Evolutionary conservation across 139 green algal genomes (phyloP).

Genomic region (Picochlorum sp.): DNA sequence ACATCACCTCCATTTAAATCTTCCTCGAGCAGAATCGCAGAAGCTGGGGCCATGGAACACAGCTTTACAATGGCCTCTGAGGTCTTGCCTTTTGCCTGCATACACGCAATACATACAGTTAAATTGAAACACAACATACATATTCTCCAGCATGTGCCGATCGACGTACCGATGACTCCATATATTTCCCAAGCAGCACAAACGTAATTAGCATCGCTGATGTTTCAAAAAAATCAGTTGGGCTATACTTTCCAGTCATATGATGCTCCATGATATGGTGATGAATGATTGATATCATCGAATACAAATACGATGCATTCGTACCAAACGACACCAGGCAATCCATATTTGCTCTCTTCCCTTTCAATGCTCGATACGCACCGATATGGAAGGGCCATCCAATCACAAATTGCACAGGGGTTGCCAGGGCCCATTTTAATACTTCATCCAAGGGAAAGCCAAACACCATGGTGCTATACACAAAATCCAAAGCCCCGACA

Average conservation of each 20-base stretch:
- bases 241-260: constrained; percentile 31
- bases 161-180: constrained; percentile 26
- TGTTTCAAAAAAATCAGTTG: constrained; percentile 97
- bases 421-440: constrained; percentile 76
- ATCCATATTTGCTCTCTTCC: constrained; percentile 92
- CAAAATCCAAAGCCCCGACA: constrained; percentile 36
- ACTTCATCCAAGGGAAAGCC: constrained; percentile 66
- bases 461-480: constrained; percentile 31
- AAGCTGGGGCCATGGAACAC: constrained; percentile 62
- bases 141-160: not conserved
- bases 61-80: constrained; percentile 74
- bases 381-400: constrained; percentile 88
- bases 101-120: not conserved
- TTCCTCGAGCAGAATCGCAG: constrained; percentile 65
- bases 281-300: constrained; percentile 70
- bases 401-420: constrained; percentile 86
- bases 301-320: constrained; percentile 88
- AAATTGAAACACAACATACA: not conserved
- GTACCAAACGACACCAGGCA: constrained; percentile 93
- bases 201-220: constrained; percentile 94
- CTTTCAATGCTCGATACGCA: constrained; percentile 56
- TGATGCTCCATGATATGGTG: constrained; percentile 46
- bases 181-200: constrained; percentile 77
- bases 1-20: constrained; percentile 14
- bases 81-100: constrained; percentile 61